These are phyloP conservation scores for Sporobolomyces roseus DNA, from an alignment of 768 basidiomycete genomes.

Conservation along the genomic window DNA sequence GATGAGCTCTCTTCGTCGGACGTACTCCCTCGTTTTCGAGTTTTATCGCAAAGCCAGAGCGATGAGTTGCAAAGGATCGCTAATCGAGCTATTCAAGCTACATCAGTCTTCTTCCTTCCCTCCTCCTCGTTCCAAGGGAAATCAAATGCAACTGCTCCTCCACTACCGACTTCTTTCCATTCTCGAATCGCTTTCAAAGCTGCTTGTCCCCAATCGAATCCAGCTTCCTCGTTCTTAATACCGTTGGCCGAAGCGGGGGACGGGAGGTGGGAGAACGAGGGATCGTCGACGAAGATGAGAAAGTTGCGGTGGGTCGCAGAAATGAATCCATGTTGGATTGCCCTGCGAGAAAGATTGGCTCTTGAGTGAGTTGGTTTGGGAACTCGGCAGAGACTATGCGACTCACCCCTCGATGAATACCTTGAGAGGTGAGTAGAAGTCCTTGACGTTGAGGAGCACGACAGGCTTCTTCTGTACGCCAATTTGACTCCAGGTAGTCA, in stretches of 20 bases:
- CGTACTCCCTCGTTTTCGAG: too few relatives aligned
- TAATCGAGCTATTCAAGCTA: too few relatives aligned
- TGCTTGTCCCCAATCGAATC: conserved; percentile 77
- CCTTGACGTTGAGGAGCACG: conserved; percentile 73
- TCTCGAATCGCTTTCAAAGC: conserved; percentile 61
- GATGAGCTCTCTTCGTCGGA: too few relatives aligned
- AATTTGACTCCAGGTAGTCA: conserved; percentile 89
- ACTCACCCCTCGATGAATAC: conserved; percentile 59
- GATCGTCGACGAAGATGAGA: conserved; percentile 64
- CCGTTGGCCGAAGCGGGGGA: background rate
- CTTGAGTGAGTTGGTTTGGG: background rate
- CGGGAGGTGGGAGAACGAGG: conserved; percentile 56
- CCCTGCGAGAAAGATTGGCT: conserved; percentile 2
- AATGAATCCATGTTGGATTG: conserved; percentile 54
- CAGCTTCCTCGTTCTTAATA: conserved; percentile 46
- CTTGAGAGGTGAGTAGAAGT: conserved; percentile 78
- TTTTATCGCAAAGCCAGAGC: too few relatives aligned
- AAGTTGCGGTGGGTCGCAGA: conserved; percentile 59
- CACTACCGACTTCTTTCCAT: conserved; percentile 53
- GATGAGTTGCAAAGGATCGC: too few relatives aligned
- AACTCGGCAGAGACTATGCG: too few relatives aligned
- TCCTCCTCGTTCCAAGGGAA: conserved; percentile 25
- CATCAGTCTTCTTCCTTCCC: conserved; percentile 19
- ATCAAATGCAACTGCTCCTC: conserved; percentile 24
- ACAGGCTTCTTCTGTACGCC: conserved; percentile 65